A percentile compares a stretch with the other conserved stretches of the same genome.
These are phyloP conservation scores for Trametes elegans DNA, from an alignment of 768 basidiomycete species.

Conservation along the genomic window DNA sequence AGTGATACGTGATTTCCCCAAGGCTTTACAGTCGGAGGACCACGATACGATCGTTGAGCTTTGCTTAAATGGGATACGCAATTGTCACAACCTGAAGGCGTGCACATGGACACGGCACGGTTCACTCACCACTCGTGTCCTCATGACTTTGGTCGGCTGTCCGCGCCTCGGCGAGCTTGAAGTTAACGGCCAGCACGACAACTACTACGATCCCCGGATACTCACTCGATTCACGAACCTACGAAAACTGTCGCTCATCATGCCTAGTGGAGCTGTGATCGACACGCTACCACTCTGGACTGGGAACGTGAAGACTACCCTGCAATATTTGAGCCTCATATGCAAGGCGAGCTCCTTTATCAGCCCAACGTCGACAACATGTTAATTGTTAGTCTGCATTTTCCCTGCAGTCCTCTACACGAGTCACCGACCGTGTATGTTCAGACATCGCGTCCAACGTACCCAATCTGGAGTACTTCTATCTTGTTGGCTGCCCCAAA, in stretches of 20 bases:
- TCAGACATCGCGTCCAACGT: slow-evolving; percentile 49
- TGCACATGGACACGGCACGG: slow-evolving; percentile 85
- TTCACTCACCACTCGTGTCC: slow-evolving; percentile 57
- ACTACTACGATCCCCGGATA: slow-evolving; percentile 50
- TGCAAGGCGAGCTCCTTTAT: slow-evolving; percentile 54
- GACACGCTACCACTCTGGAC: slow-evolving; percentile 53
- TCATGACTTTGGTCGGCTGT: slow-evolving; percentile 48
- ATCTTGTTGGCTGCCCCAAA: slow-evolving; percentile 65
- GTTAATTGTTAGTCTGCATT: neutral
- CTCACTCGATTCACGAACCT: slow-evolving; percentile 53
- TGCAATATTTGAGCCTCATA: slow-evolving; percentile 61
- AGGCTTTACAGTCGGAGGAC: slow-evolving; percentile 35
- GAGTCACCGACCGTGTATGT: slow-evolving; percentile 58
- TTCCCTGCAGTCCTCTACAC: slow-evolving; percentile 45
- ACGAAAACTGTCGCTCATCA: slow-evolving; percentile 62
- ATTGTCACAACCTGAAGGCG: slow-evolving; percentile 58
- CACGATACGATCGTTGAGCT: slow-evolving; percentile 36
- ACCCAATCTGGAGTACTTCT: slow-evolving; percentile 50
- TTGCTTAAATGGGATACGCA: slow-evolving; percentile 51
- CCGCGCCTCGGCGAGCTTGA: slow-evolving; percentile 54
- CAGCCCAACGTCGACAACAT: too few species aligned
- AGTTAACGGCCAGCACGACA: slow-evolving; percentile 63
- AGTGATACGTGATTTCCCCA: slow-evolving; percentile 79
- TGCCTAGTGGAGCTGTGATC: slow-evolving; percentile 63
- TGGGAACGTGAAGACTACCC: slow-evolving; percentile 37